Evolutionary conservation across 2,329 filamentous ascomycete genomes (phyloP).

Genomic region (Pyrenophora teres): DNA sequence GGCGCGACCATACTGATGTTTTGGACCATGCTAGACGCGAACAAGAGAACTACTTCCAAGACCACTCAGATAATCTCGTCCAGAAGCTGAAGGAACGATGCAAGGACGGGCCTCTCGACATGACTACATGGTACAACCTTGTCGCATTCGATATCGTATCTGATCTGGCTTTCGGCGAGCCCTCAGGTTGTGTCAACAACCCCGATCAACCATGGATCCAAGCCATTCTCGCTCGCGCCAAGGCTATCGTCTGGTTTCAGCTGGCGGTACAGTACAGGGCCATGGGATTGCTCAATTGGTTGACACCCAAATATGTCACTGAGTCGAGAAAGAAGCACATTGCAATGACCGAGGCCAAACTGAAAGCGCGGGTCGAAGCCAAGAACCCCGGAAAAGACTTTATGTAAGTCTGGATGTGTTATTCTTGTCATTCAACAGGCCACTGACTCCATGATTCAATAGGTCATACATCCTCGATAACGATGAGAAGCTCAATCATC

Average conservation of each 20-base stretch:
- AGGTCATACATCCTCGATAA: constrained; percentile 12
- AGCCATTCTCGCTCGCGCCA: constrained; percentile 9
- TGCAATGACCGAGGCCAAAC: constrained; percentile 9
- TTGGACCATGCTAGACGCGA: constrained; percentile 1
- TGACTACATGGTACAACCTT: constrained; percentile 11
- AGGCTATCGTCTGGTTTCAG: constrained; percentile 13
- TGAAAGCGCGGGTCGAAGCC: constrained; percentile 7
- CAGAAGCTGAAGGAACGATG: constrained; percentile 1
- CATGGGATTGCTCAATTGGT: constrained; percentile 8
- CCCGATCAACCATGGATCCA: constrained; percentile 12
- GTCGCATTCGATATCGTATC: constrained; percentile 10
- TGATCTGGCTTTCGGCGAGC: constrained; percentile 10
- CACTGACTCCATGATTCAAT: not conserved
- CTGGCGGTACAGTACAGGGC: constrained; percentile 11
- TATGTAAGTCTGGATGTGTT: not conserved
- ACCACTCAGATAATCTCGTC: constrained; percentile 10
- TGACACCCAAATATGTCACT: constrained; percentile 6
- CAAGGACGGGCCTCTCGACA: constrained; percentile 2
- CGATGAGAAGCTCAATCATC: constrained; percentile 12
- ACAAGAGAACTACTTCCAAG: constrained; percentile 8
- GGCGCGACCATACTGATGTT: not conserved
- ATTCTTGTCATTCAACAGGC: not conserved
- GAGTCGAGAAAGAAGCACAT: constrained; percentile 13
- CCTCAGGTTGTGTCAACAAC: constrained; percentile 10
- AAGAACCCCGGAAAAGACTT: constrained; percentile 11